A percentile compares a stretch with the other conserved stretches of the same genome.
Evolutionary conservation across 306 rosid species (phyloP).

Genomic region (Lathyrus aphaca): DNA sequence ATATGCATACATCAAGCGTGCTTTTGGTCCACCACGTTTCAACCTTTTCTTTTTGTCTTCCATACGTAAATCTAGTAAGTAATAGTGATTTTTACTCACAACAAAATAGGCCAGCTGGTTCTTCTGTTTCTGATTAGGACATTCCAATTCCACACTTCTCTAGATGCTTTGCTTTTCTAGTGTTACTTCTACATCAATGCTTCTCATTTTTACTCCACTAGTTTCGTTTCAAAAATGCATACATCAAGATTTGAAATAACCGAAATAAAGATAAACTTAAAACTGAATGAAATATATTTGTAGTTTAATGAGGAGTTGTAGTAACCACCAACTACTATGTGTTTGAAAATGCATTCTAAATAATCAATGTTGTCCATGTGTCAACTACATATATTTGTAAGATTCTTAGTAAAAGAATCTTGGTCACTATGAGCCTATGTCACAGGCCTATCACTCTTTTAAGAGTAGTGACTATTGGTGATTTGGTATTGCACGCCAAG

Average conservation of each 20-base stretch:
- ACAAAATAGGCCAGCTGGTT: constrained; percentile 29
- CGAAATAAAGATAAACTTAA: constrained; percentile 10
- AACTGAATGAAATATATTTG: background rate
- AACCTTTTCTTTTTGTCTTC: constrained; percentile 45
- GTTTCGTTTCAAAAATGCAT: constrained; percentile 6
- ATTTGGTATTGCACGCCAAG: constrained; percentile 50
- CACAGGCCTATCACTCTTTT: constrained; percentile 34
- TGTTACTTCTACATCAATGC: constrained; percentile 24
- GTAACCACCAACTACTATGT: background rate
- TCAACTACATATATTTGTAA: background rate
- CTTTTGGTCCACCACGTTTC: constrained; percentile 58
- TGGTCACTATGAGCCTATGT: constrained; percentile 22
- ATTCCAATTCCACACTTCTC: constrained; percentile 48
- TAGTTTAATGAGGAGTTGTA: constrained; percentile 4
- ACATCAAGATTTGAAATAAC: background rate
- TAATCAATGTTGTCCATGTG: background rate
- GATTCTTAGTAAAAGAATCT: background rate
- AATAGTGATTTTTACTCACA: constrained; percentile 35
- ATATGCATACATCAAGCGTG: constrained; percentile 58
- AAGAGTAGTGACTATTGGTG: constrained; percentile 26
- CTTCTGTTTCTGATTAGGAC: constrained; percentile 32
- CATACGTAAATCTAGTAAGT: constrained; percentile 41
- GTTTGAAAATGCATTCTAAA: background rate
- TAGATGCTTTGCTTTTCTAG: constrained; percentile 36
- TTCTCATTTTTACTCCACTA: constrained; percentile 2